Percentiles rank a stretch among this genome's conserved stretches.
phyloP scores from a whole-genome alignment of 192 early-diverging fungal species.

The Backusella parvicylindrica region DNA sequence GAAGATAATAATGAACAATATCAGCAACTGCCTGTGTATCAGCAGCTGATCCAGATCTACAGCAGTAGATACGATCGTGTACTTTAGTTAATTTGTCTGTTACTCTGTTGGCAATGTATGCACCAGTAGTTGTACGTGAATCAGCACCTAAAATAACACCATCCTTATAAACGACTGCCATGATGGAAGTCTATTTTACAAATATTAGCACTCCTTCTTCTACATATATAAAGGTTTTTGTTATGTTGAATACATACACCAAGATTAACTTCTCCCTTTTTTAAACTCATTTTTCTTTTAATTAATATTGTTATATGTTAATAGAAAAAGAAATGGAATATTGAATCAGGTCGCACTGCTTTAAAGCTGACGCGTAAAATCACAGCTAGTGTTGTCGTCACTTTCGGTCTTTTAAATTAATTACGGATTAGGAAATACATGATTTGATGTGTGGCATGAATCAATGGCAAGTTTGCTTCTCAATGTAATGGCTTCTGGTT shows the following conservation, averaged over 20 bases:
- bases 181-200: slow-evolving; percentile 83
- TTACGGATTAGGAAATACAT: neutral
- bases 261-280: slow-evolving; percentile 93
- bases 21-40: slow-evolving; percentile 99
- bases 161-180: slow-evolving; percentile 87
- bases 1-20: slow-evolving; percentile 94
- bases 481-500: neutral
- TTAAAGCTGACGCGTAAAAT: slow-evolving; percentile 4
- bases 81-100: slow-evolving; percentile 97
- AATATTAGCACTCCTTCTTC: too few species aligned
- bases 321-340: neutral
- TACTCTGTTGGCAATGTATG: slow-evolving; percentile 96
- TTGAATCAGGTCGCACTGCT: neutral
- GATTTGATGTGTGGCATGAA: neutral
- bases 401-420: neutral
- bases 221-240: too few species aligned
- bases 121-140: slow-evolving; percentile 92
- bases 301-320: neutral
- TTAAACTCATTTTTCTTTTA: slow-evolving; percentile 48
- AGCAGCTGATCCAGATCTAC: slow-evolving; percentile 95
- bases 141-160: slow-evolving; percentile 98
- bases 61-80: slow-evolving; percentile 95
- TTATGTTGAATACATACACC: slow-evolving; percentile 62
- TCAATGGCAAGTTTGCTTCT: too few species aligned
- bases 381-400: neutral